Conservation (phyloP, 257 asterid genomes). For the Parsonsia alboflavescens region DNA sequence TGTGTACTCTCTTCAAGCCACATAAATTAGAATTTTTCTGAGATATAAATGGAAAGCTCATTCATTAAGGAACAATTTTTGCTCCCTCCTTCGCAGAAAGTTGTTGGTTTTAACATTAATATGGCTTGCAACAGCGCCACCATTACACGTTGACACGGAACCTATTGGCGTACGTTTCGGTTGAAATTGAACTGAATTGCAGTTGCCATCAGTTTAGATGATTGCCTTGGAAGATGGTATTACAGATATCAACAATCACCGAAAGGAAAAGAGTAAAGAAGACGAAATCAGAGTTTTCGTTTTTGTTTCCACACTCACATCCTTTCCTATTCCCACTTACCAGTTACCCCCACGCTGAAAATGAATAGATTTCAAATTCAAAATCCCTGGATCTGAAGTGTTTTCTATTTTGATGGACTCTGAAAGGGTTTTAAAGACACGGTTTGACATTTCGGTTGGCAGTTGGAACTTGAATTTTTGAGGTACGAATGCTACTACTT, state of each 20-base stretch:
- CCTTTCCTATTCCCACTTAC: no score
- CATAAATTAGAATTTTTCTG: neutral
- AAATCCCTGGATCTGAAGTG: no score
- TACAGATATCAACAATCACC: neutral
- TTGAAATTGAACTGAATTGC: neutral
- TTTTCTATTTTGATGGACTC: neutral
- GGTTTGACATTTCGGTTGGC: conserved; percentile 5
- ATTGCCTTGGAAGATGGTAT: neutral
- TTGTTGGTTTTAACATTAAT: no score
- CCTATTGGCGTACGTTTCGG: neutral
- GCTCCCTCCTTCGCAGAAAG: no score
- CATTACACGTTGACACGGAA: conserved; percentile 7
- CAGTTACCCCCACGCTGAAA: no score
- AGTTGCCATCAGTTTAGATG: neutral
- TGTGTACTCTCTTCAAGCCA: neutral
- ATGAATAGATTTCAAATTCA: no score
- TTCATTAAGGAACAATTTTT: neutral
- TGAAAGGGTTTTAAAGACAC: neutral
- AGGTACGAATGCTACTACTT: no score
- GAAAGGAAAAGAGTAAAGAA: neutral
- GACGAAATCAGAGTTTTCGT: neutral
- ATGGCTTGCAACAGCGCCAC: neutral
- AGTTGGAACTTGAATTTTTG: conserved; percentile 5
- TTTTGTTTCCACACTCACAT: no score
- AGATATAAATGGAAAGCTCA: neutral